Evolutionary conservation across 2,329 filamentous ascomycete genomes (phyloP), one percentile per base, ranked within the genome.

Genomic region (Juglanconis juglandina): DNA sequence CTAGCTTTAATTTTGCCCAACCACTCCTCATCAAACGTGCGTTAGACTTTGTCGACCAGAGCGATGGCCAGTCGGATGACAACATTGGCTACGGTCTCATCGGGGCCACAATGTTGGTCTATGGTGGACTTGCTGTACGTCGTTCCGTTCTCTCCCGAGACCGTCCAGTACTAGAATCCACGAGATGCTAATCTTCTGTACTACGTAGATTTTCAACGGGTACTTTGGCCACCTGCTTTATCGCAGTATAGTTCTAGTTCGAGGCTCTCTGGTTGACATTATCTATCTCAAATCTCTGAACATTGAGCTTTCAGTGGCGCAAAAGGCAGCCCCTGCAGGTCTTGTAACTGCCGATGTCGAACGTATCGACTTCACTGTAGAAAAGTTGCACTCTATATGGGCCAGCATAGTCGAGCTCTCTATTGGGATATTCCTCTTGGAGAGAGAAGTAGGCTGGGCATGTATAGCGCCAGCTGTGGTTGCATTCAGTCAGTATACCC

Each of bases 381-480:
- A 65, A 3, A 64, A 58, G 1, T 58, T 78, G 37, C 79, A 91
- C 13, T 87, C 90, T 48, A 79, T 93, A 1, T 89, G 89, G 70
- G 78, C 78, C 47, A 79, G 83, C 53, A 75, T 81, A 1, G 79
- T 81, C 59, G 79, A 83, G 60, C 77, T 83, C 32, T 76, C 75
- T 7, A 84, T 87, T 3, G 80, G 85, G 1, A 81, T 90, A 32
- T 84, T 74, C 67, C 70, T 84, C 0, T 70, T 85, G 0, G 70
- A 81, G 24, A 65, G 65, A 4, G 73, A 81, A 52, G 65, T 85
- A 1, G 81, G 82, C 0, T 68, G 72, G 0, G 79, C 80, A 0
- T 84, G 80, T 44, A 67, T 77, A 0, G 76, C 78, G 0, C 81
- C 82, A 0, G 71, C 85, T 5, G 72, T 75, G 0, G 69, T 81